A percentile compares a stretch with the other conserved stretches of the same genome.
These are phyloP conservation scores for Craterostigma plantagineum DNA, from an alignment of 257 asterid genomes.

Conservation along the genomic window DNA sequence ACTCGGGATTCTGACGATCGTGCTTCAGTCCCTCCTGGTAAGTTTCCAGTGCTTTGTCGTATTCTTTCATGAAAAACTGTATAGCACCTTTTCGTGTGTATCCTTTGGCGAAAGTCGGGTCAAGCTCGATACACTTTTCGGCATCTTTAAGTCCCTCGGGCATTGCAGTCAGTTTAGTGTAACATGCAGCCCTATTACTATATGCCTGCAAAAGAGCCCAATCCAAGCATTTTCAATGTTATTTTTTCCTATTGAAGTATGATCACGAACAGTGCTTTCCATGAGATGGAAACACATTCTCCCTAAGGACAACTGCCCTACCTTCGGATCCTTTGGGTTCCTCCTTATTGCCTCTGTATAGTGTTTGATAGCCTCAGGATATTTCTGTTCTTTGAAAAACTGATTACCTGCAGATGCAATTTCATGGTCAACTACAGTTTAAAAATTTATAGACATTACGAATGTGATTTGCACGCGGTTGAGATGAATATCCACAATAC, in stretches of 20 bases:
- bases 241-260: too few species aligned
- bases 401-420: slow-evolving; percentile 35
- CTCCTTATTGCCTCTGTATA: slow-evolving; percentile 69
- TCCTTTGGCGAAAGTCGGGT: slow-evolving; percentile 69
- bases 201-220: slow-evolving; percentile 49
- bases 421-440: not conserved
- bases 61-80: slow-evolving; percentile 86
- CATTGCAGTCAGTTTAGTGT: slow-evolving; percentile 78
- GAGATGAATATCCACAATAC: too few species aligned
- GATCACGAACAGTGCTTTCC: too few species aligned
- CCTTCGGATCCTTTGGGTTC: slow-evolving; percentile 74
- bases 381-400: slow-evolving; percentile 70
- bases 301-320: slow-evolving; percentile 3
- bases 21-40: slow-evolving; percentile 80
- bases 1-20: slow-evolving; percentile 62
- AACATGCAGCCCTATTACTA: slow-evolving; percentile 88
- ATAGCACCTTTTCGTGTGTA: slow-evolving; percentile 79
- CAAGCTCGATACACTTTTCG: slow-evolving; percentile 84
- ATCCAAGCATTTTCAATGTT: not conserved
- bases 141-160: slow-evolving; percentile 94
- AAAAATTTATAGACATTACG: too few species aligned
- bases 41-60: slow-evolving; percentile 76
- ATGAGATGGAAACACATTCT: too few species aligned
- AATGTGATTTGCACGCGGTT: too few species aligned
- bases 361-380: slow-evolving; percentile 78